Evolutionary conservation across 768 basidiomycete species (phyloP).

Genomic region (Pleurotus pulmonarius): DNA sequence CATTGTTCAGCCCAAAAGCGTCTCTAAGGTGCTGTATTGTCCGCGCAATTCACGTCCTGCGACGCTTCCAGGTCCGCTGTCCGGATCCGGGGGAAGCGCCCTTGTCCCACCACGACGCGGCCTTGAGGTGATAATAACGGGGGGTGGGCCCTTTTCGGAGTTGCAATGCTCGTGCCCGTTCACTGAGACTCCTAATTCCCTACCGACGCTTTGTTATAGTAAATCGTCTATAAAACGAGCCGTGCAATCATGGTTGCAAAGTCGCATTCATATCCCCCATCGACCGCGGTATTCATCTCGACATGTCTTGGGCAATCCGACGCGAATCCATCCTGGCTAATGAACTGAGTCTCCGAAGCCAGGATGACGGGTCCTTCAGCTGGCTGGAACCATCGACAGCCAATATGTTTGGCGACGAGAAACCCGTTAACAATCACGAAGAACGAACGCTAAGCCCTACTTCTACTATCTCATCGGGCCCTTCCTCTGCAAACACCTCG

Average conservation of each 20-base stretch:
- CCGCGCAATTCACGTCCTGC: not conserved
- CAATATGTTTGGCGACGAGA: constrained; percentile 1
- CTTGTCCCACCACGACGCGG: not conserved
- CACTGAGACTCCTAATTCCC: constrained; percentile 4
- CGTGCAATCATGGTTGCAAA: not conserved
- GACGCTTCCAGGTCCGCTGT: constrained; percentile 4
- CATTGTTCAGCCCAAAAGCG: not conserved
- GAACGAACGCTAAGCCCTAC: not conserved
- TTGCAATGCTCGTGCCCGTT: not conserved
- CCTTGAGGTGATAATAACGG: constrained; percentile 7
- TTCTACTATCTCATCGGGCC: constrained; percentile 6
- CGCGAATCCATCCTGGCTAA: constrained; percentile 1
- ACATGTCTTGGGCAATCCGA: constrained; percentile 2
- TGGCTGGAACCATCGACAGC: not conserved
- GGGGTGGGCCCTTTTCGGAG: constrained; percentile 4
- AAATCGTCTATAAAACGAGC: constrained; percentile 5
- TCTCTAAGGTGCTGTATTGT: constrained; percentile 7
- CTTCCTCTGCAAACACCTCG: constrained; percentile 2
- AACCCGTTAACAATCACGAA: not conserved
- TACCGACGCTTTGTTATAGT: constrained; percentile 7
- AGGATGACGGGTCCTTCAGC: not conserved
- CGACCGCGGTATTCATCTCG: not conserved
- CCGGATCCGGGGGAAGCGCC: not conserved
- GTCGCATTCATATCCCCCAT: not conserved
- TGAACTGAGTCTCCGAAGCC: not conserved